Base-by-base conservation (phyloP, 352 stramenopile species). In the Phytophthora pseudosyringae region DNA sequence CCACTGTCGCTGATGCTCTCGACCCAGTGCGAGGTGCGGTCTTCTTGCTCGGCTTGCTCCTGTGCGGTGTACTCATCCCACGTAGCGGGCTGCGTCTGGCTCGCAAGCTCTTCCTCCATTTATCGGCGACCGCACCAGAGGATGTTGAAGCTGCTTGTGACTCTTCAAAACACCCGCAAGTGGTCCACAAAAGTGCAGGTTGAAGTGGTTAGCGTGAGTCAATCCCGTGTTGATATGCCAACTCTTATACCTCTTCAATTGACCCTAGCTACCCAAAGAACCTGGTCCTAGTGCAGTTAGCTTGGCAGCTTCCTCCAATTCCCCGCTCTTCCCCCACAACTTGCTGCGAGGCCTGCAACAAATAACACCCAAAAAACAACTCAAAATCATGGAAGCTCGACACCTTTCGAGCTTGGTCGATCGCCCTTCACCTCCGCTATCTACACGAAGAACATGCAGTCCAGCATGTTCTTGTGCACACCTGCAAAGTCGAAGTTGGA, bases 1-100 rank as follows among this genome's bases (percentile, higher is more conserved):
- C 75, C 76, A 40, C 71, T 64, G 11, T 73, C 74, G 15, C 68
- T 84, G n/a, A 54, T 35, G 49, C 69, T 80, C 54, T 77, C 55
- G 4, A 73, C 53, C 78, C 81, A 90, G 7, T 62, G 28, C 1
- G 48, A 45, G 21, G 16, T 4, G 11, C 29, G 13, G 1, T 11
- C 21, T 28, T 39, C 53, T 52, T n/a, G 6, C 2, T 25, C 39
- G 9, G 39, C 2, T n/a, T 50, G 52, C 11, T 46, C 43, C 28
- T 58, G 36, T 40, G 50, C 11, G 15, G 40, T 49, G 12, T 47
- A 16, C n/a, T 50, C 46, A 31, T 26, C 32, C 62, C 26, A 50
- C 28, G 52, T 35, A 32, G 38, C 39, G 43, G 36, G 18, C 15
- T 59, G 31, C n/a, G n/a, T 39, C 12, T 35, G 10, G 10, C 3